These are phyloP conservation scores for Linaria vulgaris DNA, from an alignment of 257 asterid genomes.

Conservation along the genomic window DNA sequence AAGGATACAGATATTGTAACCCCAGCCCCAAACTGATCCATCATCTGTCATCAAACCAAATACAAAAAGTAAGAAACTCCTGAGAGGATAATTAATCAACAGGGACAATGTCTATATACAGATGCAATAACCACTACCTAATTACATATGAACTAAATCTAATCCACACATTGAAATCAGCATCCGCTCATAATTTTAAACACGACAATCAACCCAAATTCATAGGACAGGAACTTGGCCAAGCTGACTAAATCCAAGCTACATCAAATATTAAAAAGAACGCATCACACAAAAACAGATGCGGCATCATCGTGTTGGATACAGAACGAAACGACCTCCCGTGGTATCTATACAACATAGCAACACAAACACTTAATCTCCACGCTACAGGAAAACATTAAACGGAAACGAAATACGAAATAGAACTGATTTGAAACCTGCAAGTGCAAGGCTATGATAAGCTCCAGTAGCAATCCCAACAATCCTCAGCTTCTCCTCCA, in stretches of 20 bases:
- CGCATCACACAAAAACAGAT: no score
- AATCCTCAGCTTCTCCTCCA: no score
- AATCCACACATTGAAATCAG: background rate
- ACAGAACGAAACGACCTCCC: no score
- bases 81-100: background rate
- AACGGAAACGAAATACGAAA: background rate
- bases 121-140: no score
- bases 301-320: no score
- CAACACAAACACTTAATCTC: no score
- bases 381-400: background rate
- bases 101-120: background rate
- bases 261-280: background rate
- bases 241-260: background rate
- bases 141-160: no score
- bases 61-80: conserved; percentile 1
- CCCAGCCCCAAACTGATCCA: conserved; percentile 97
- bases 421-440: conserved; percentile 68
- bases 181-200: background rate
- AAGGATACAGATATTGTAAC: conserved; percentile 88
- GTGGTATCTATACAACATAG: no score
- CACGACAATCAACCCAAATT: background rate
- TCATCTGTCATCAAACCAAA: conserved; percentile 63
- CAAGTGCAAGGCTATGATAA: conserved; percentile 88
- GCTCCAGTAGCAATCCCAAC: conserved; percentile 85
- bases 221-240: background rate